Conservation (phyloP, 345 rosid species). For the Reutealis trisperma region DNA sequence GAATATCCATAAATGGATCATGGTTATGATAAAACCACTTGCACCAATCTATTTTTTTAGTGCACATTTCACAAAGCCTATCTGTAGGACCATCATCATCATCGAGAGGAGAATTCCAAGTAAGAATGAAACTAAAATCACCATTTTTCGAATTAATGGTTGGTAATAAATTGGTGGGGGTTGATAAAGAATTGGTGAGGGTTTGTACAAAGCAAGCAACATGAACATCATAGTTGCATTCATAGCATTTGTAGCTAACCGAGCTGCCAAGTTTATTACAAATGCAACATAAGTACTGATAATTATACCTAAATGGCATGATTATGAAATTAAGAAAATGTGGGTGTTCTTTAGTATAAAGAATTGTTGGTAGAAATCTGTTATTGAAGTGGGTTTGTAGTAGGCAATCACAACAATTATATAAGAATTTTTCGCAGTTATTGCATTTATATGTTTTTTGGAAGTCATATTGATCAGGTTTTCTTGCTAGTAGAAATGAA, state of each 20-base stretch:
- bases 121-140: too few relatives aligned
- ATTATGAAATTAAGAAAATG: background rate
- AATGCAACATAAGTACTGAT: background rate
- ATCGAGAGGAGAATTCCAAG: too few relatives aligned
- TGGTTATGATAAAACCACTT: too few relatives aligned
- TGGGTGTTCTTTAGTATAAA: background rate
- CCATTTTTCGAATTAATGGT: too few relatives aligned
- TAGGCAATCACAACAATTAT: background rate
- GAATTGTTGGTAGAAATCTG: background rate
- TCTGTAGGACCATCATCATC: too few relatives aligned
- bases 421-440: background rate
- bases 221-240: background rate
- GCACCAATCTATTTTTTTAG: too few relatives aligned
- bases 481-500: background rate
- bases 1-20: too few relatives aligned
- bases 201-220: background rate
- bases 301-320: background rate
- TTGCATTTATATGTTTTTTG: background rate
- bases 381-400: background rate
- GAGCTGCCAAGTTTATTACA: conserved; percentile 1
- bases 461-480: background rate
- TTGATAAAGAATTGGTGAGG: background rate
- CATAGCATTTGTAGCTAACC: background rate
- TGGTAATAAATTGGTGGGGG: too few relatives aligned
- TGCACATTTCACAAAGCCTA: too few relatives aligned